Evolutionary conservation across 2,329 filamentous ascomycete genomes (phyloP).

Genomic region (Xylaria polymorpha): DNA sequence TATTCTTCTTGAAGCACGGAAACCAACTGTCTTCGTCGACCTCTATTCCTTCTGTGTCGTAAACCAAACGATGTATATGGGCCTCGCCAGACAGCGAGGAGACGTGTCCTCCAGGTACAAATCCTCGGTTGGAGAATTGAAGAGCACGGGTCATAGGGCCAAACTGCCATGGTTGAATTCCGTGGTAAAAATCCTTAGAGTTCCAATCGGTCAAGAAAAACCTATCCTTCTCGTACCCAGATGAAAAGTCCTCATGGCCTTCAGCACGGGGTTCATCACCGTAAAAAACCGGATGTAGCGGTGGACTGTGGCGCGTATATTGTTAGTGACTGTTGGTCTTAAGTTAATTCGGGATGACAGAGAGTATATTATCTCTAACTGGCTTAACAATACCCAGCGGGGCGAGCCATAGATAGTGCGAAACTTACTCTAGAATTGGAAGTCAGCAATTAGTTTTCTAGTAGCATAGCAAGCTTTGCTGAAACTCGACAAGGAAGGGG

Average conservation of each 20-base stretch:
- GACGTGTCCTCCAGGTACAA: slow-evolving; percentile 25
- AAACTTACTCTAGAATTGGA: slow-evolving; percentile 24
- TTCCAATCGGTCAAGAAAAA: not conserved
- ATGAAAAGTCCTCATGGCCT: not conserved
- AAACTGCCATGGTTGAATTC: slow-evolving; percentile 15
- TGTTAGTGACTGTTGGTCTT: slow-evolving; percentile 4
- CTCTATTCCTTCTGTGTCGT: slow-evolving; percentile 11
- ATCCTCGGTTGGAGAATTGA: not conserved
- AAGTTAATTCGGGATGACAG: not conserved
- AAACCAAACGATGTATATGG: not conserved
- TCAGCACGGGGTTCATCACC: not conserved
- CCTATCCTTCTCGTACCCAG: slow-evolving; percentile 14
- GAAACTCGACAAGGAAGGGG: not conserved
- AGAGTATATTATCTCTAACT: not conserved
- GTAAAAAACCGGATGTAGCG: slow-evolving; percentile 23
- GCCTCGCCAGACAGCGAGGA: not conserved
- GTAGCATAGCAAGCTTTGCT: not conserved
- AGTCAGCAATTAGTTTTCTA: not conserved
- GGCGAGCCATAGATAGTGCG: not conserved
- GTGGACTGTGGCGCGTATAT: slow-evolving; percentile 13
- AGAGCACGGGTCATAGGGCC: slow-evolving; percentile 13
- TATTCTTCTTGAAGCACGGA: slow-evolving; percentile 23
- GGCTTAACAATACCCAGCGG: not conserved
- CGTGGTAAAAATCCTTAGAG: not conserved
- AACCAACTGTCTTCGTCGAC: slow-evolving; percentile 33